Percentiles rank a stretch among this genome's conserved stretches.
These are phyloP conservation scores for Blastocystis sp. DNA, from an alignment of 352 stramenopile genomes.

Conservation along the genomic window DNA sequence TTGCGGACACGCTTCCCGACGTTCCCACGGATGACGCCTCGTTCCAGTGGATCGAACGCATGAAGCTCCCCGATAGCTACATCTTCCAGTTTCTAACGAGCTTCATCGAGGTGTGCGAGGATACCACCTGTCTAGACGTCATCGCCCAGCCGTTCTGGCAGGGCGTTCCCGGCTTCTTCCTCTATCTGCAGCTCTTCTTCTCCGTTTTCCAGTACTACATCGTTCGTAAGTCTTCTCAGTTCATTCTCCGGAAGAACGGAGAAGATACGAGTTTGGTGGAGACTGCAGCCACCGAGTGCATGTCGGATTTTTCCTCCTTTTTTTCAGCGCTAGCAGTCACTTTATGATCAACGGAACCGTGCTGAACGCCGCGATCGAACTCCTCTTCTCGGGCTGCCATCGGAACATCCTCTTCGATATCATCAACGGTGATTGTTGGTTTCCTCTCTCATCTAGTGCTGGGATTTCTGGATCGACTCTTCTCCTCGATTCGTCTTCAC, in stretches of 20 bases:
- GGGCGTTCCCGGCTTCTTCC: slow-evolving; percentile 6
- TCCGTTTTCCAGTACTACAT: slow-evolving; percentile 31
- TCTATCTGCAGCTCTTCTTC: slow-evolving; percentile 40
- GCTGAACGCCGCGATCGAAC: not conserved
- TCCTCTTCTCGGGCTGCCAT: slow-evolving; percentile 11
- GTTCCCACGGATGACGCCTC: not conserved
- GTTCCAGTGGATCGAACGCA: not conserved
- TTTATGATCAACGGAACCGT: not conserved
- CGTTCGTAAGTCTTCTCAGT: slow-evolving; percentile 23
- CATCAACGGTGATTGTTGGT: not conserved
- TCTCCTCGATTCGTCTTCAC: not conserved
- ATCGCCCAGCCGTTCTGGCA: slow-evolving; percentile 6
- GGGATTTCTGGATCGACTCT: slow-evolving; percentile 6
- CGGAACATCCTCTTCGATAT: slow-evolving; percentile 42
- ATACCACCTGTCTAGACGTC: not conserved
- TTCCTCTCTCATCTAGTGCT: not conserved
- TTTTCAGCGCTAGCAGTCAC: not conserved
- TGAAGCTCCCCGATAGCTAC: not conserved
- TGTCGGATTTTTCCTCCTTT: not conserved
- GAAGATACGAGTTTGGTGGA: not conserved
- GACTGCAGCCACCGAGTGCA: not conserved
- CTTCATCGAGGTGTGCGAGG: slow-evolving; percentile 35
- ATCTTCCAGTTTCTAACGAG: slow-evolving; percentile 14
- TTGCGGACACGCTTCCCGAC: not conserved
- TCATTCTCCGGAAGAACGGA: not conserved